Evolutionary conservation across 306 rosid species (phyloP).

Genomic region (Delonix regia): DNA sequence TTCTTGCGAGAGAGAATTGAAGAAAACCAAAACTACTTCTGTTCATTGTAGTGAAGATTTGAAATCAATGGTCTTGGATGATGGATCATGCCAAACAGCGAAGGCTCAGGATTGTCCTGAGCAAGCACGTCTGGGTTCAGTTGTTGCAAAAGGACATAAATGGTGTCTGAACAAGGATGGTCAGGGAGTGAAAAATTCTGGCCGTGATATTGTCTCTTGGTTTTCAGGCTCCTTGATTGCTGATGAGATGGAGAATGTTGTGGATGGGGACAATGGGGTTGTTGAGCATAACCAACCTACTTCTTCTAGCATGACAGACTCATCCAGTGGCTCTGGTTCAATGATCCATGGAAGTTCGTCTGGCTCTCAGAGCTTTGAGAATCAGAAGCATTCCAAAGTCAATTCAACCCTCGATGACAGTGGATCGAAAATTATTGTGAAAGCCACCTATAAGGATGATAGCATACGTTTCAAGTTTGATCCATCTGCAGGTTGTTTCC

Average conservation of each 20-base stretch:
- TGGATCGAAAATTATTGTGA: conserved; percentile 65
- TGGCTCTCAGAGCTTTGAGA: conserved; percentile 71
- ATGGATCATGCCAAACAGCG: conserved; percentile 38
- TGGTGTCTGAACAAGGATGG: conserved; percentile 34
- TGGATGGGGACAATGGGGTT: conserved; percentile 45
- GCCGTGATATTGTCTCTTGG: conserved; percentile 37
- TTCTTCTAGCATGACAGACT: conserved; percentile 74
- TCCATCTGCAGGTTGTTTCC: conserved; percentile 65
- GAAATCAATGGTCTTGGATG: conserved; percentile 46
- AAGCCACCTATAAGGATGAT: conserved; percentile 79
- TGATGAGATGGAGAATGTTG: conserved; percentile 45
- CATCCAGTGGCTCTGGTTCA: conserved; percentile 63
- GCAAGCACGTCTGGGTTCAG: conserved; percentile 39
- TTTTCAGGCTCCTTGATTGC: conserved; percentile 57
- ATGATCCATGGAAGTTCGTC: conserved; percentile 60
- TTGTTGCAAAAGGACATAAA: conserved; percentile 35
- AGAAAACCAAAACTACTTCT: conserved; percentile 39
- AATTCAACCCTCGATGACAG: conserved; percentile 47
- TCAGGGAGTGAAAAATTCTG: conserved; percentile 40
- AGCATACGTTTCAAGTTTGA: conserved; percentile 83
- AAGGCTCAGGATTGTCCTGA: conserved; percentile 35
- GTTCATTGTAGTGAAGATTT: conserved; percentile 51
- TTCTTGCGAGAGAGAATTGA: conserved; percentile 37
- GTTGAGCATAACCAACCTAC: conserved; percentile 58
- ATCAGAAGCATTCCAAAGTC: conserved; percentile 47